Evolutionary conservation across 345 rosid genomes (phyloP).

Genomic region (Populus davidiana): DNA sequence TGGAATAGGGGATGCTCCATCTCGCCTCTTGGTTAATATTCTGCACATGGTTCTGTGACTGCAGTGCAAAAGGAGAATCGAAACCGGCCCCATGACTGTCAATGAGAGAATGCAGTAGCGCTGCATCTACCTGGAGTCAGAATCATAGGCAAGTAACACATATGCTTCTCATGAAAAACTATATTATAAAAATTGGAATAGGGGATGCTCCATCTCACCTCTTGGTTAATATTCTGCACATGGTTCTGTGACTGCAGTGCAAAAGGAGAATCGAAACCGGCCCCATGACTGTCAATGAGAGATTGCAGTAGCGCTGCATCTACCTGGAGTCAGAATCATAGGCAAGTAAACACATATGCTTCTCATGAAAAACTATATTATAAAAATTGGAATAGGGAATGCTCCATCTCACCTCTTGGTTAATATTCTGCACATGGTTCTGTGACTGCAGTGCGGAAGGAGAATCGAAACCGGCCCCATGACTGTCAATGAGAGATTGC

Average conservation of each 20-base stretch:
- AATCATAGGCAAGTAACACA: background rate
- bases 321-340: conserved; percentile 14
- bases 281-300: background rate
- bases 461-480: background rate
- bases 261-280: background rate
- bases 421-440: too few species aligned
- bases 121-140: conserved; percentile 8
- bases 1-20: background rate
- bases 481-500: background rate
- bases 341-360: conserved; percentile 1
- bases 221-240: background rate
- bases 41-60: background rate
- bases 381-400: too few species aligned
- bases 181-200: background rate
- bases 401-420: conserved; percentile 13
- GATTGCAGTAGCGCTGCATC: too few species aligned
- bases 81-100: background rate
- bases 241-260: background rate
- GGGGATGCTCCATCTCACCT: conserved; percentile 11
- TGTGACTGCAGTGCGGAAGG: too few species aligned
- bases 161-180: background rate
- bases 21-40: conserved; percentile 12
- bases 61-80: background rate
- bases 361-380: background rate
- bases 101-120: background rate